Evolutionary conservation across 805 yeast genomes (phyloP), one percentile per base, ranked within the genome.

Genomic region (Osmozyma mogii): DNA sequence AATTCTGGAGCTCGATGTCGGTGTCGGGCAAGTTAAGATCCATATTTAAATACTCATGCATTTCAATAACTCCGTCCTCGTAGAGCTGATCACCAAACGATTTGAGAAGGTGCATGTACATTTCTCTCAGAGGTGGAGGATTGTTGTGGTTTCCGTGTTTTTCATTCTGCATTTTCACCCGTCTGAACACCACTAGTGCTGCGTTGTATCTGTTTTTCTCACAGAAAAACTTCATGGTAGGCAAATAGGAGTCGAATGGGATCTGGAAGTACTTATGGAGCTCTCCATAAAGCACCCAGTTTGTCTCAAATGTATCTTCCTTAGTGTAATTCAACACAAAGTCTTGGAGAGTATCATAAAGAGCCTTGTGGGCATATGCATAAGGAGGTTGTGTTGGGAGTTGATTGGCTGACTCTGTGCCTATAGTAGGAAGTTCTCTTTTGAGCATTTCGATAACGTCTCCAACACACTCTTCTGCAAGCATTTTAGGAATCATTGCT

Each of bases 1-100:
- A 50, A 48, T 83, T 82, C 49, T 79, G 65, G 18, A 83, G 50
- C 8, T 55, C 58, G 8, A 77, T 65, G 39, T 78, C 78, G 35
- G 75, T 66, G 34, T 65, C 70, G 2, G 48, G 49, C 24, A 80
- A 54, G 8, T 61, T 53, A 3, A 53, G 41, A 27, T 83, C 94
- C 66, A 78, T 68, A 32, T 80, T 76, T 47, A 78, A 55, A 27
- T 69, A 65, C 31, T 73, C 68, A 41, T 81, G 84, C 3, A 83
- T 51, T 34, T 76, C 79, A 28, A 61, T 61, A 11, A 81, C 73
- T 0, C 89, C 92, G 6, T 75, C 77, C 34, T 69, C 75, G 40
- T 76, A 82, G 19, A 65, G 53, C 30, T 58, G 56, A 28, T 64
- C 62, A 1, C 85, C 82, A 54, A 80, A 80, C 27, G 69, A 69